Base-by-base conservation (phyloP, 768 basidiomycete genomes). In the Suillus alpinus region DNA sequence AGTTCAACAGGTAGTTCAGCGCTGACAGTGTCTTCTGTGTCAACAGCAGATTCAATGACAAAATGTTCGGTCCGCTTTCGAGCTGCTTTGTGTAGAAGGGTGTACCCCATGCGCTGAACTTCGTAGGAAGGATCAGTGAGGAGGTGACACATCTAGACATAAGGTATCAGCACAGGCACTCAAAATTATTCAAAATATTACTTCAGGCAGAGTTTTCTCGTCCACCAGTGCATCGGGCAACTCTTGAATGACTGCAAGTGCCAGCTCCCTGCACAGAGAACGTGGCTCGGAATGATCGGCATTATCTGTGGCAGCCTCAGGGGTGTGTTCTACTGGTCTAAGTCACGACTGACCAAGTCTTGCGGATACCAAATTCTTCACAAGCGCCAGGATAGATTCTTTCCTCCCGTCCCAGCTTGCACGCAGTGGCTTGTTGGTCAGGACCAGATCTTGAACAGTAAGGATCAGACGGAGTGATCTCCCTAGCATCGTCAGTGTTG, bases 41-140 rank as follows among this genome's bases (percentile, higher is more conserved):
- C 91, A 14, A 94, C 89, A 7, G 87, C 92, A 2, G 89, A 88
- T 68, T 98, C 94, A 40, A 98, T 84, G 31, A 97, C 93, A 46
- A 95, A 79, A 60, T 91, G 75, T 59, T 95, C 90, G 0, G 95
- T 96, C 39, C 85, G 81, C 68, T 86, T 89, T 65, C 78, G 77
- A 20, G 94, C 87, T 12, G 92, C 88, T 49, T 78, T 78, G 39
- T 80, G 82, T 29, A 96, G 79, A 2, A 97, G 78, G 47, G 82
- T 79, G 69, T 95, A 94, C 0, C 89, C 84, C 76, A 88, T 86
- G 69, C 85, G 85, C 69, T 95, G 94, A 2, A 94, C 87, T 26
- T 83, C 80, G 4, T 68, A 79, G 18, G 80, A 83, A 0, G 79
- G 71, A 51, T 95, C 92, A 18, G 77, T 78, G 18, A 98, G 75